Evolutionary conservation across 768 basidiomycete genomes (phyloP), one percentile per base, ranked within the genome.

Genomic region (Boletus vinaceobasis): DNA sequence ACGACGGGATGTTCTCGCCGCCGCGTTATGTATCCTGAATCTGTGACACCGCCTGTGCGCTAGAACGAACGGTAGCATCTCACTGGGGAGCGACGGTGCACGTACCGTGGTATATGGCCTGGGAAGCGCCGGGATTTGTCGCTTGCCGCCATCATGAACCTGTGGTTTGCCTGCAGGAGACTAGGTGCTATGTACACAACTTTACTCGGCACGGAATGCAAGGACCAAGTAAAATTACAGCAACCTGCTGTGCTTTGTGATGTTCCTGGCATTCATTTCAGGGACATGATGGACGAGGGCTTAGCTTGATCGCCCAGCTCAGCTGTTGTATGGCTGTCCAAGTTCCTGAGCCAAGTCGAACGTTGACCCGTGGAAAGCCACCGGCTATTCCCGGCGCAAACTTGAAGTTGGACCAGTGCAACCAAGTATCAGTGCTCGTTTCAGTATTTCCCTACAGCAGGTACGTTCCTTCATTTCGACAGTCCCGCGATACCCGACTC

Each of bases 371-470:
- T 60, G 59, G 53, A 42, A 61, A 61, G 43, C 5, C 6, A 8
- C 37, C 54, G 59, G 59, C 54, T 60, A 29, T 61, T 32, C 43
- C 59, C 59, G 54, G 36, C 13, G 21, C 54, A 44, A 56, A 37
- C 54, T 56, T 54, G 27, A 9, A 17, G 15, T 26, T 4, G 21
- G 13, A 10, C 36, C 48, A 14, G 7, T 37, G 29, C 44, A 45
- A 27, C 17, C 2, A 13, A 29, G 29, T 7, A 29, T 5, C 29
- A 31, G 19, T 5, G 13, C 9, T 47, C 32, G 46, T 47, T 32
- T 43, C 49, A 50, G 29, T 3, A 31, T 36, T 49, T 49, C 26
- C 13, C 50, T 37, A 42, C 39, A 42, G 52, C 53, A 59, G 58
- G 58, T 59, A 48, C 26, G 11, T 27, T 13, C 19, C 3, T 35